Conservation (phyloP, 2,329 filamentous ascomycete species). For the Apiospora sp. region DNA sequence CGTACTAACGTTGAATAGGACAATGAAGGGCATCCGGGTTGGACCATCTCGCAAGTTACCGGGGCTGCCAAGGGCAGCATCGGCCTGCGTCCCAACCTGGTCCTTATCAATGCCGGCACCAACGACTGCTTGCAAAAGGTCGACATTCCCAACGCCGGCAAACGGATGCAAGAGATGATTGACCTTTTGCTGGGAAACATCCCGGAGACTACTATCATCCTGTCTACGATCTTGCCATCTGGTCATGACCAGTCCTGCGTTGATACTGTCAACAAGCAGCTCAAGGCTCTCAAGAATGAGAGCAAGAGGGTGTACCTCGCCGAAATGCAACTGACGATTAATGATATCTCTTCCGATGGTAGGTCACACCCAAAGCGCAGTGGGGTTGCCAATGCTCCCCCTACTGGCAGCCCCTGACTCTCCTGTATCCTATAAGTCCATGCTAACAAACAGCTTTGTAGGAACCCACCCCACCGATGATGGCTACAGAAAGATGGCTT, state of each 20-base stretch:
- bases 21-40: constrained; percentile 27
- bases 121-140: constrained; percentile 27
- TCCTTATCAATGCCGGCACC: constrained; percentile 27
- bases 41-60: constrained; percentile 23
- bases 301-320: constrained; percentile 27
- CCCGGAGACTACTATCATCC: constrained; percentile 25
- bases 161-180: constrained; percentile 20
- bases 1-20: constrained; percentile 14
- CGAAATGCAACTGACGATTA: constrained; percentile 27
- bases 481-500: constrained; percentile 29
- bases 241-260: constrained; percentile 25
- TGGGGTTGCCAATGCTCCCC: neutral
- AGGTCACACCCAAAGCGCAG: neutral
- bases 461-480: constrained; percentile 31
- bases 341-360: constrained; percentile 23
- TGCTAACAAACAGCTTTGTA: neutral
- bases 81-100: constrained; percentile 25
- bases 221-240: constrained; percentile 27
- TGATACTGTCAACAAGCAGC: constrained; percentile 27
- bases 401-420: neutral
- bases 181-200: constrained; percentile 22
- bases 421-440: neutral
- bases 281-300: constrained; percentile 20
- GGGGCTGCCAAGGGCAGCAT: constrained; percentile 20
- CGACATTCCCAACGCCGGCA: constrained; percentile 16